Evolutionary conservation across 352 stramenopile species (phyloP).

Genomic region (Blastocystis sp.): DNA sequence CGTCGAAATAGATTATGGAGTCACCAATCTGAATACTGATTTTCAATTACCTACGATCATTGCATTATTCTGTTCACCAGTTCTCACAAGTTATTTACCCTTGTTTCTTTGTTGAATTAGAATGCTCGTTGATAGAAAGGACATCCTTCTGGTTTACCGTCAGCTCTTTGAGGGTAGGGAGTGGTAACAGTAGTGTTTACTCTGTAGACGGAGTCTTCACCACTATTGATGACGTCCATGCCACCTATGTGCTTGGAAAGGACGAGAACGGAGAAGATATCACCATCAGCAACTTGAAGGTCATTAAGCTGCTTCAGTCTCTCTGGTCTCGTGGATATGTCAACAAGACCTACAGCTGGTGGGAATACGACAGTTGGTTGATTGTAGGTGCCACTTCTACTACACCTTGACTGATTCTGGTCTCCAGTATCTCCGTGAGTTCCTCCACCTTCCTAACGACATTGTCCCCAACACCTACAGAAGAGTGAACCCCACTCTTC

Average conservation of each 20-base stretch:
- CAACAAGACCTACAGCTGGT: conserved; percentile 97
- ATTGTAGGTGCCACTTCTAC: conserved; percentile 80
- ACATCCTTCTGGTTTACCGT: conserved; percentile 50
- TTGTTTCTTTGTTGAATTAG: conserved; percentile 7
- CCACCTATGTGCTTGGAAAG: conserved; percentile 62
- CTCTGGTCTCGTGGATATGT: conserved; percentile 91
- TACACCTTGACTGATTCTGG: conserved; percentile 97
- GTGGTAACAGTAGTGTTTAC: not conserved
- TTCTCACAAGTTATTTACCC: conserved; percentile 30
- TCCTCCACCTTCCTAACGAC: conserved; percentile 91
- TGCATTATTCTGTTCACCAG: not conserved
- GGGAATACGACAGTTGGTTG: conserved; percentile 68
- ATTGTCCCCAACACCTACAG: conserved; percentile 96
- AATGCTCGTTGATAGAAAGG: conserved; percentile 62
- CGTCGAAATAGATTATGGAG: not conserved
- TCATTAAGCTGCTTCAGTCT: conserved; percentile 94
- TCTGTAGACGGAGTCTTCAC: conserved; percentile 38
- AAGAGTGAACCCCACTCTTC: conserved; percentile 74
- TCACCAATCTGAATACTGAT: not conserved
- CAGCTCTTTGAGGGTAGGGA: conserved; percentile 59
- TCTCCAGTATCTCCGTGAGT: conserved; percentile 95
- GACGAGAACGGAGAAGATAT: conserved; percentile 85
- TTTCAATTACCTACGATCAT: conserved; percentile 70
- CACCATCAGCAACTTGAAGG: conserved; percentile 94
- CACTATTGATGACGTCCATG: conserved; percentile 12